Evolutionary conservation across 768 basidiomycete species (phyloP).

Genomic region (Leccinum rimulosum): DNA sequence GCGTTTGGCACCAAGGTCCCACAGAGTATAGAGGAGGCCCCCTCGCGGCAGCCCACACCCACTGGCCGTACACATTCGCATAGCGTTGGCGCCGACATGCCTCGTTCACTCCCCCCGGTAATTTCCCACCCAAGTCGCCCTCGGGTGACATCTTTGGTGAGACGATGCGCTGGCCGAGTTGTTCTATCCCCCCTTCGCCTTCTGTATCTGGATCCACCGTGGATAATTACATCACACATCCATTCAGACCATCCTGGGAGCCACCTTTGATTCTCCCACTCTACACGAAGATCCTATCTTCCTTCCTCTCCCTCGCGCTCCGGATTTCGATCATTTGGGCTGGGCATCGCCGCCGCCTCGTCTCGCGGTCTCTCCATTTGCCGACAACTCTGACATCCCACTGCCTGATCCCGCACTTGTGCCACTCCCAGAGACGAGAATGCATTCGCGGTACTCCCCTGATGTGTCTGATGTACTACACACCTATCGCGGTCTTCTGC

Average conservation of each 20-base stretch:
- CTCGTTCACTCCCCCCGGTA: constrained; percentile 36
- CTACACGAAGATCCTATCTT: constrained; percentile 42
- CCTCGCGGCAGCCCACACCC: constrained; percentile 29
- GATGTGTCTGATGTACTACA: constrained; percentile 81
- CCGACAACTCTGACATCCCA: constrained; percentile 27
- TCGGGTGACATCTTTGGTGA: constrained; percentile 58
- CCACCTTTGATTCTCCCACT: constrained; percentile 54
- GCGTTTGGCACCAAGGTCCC: constrained; percentile 66
- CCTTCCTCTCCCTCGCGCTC: constrained; percentile 22
- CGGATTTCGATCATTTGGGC: constrained; percentile 29
- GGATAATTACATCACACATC: no score
- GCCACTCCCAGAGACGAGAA: constrained; percentile 46
- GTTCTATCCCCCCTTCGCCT: constrained; percentile 35
- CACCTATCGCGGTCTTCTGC: constrained; percentile 73
- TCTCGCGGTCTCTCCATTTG: constrained; percentile 25
- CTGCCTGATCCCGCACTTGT: constrained; percentile 27
- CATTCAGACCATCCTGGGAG: no score
- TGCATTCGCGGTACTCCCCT: constrained; percentile 64
- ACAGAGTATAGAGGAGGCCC: constrained; percentile 41
- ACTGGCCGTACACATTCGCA: constrained; percentile 70
- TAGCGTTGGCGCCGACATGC: constrained; percentile 68
- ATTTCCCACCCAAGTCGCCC: constrained; percentile 26
- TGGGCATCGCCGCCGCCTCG: constrained; percentile 21
- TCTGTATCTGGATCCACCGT: constrained; percentile 11
- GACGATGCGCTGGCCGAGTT: constrained; percentile 44